These are phyloP conservation scores for Naganishia kalamii DNA, from an alignment of 768 basidiomycete species.

Conservation along the genomic window DNA sequence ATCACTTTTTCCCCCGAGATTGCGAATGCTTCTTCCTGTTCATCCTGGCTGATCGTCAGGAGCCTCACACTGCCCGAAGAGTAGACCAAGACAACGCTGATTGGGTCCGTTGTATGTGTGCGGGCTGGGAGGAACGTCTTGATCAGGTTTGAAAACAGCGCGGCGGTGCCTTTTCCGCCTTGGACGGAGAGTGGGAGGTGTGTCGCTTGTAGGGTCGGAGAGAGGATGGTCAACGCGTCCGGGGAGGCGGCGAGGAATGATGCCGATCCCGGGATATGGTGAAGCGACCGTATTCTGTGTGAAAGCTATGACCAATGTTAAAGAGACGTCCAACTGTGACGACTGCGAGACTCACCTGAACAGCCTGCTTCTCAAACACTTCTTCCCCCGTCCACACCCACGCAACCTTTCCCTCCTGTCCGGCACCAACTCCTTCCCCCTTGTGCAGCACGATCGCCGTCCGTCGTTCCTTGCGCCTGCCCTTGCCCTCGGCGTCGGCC, in stretches of 20 bases:
- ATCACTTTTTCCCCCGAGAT: conserved; percentile 2
- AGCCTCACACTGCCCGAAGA: conserved; percentile 15
- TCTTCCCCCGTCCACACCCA: conserved; percentile 45
- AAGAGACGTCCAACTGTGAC: background rate
- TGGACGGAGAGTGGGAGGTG: conserved; percentile 7
- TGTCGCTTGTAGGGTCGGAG: conserved; percentile 2
- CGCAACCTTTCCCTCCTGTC: conserved; percentile 26
- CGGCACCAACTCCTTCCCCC: conserved; percentile 26
- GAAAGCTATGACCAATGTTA: background rate
- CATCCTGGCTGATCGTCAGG: conserved; percentile 8
- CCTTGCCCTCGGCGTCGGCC: conserved; percentile 18
- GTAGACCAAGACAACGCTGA: conserved; percentile 26
- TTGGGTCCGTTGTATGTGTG: background rate
- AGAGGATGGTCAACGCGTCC: conserved; percentile 16
- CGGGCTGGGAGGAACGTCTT: conserved; percentile 3
- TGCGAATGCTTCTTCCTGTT: conserved; percentile 1
- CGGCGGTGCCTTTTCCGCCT: background rate
- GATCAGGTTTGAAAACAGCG: background rate
- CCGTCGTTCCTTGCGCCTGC: conserved; percentile 26
- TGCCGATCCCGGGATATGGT: conserved; percentile 13
- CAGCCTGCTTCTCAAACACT: conserved; percentile 27
- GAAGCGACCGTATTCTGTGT: conserved; percentile 3
- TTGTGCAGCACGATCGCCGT: conserved; percentile 30
- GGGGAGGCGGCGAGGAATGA: conserved; percentile 18
- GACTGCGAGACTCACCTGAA: conserved; percentile 29